Evolutionary conservation across 164 flowering plant species (phyloP), one percentile per base, ranked within the genome.

Genomic region (Berberis vulgaris): DNA sequence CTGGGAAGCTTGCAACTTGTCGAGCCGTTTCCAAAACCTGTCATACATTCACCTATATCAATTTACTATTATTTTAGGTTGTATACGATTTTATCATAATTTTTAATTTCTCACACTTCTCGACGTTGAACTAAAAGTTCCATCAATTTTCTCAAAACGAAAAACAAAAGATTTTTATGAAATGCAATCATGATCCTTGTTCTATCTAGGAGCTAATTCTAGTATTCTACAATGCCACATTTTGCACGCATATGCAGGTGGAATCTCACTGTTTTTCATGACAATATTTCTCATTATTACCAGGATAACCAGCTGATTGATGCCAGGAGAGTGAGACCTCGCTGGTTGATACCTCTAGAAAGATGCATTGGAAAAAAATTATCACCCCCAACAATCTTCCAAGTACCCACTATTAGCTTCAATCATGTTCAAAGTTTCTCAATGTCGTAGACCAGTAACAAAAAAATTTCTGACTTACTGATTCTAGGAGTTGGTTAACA

Each of bases 11-110:
- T 44, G 86, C 91, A 62, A 91, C 90, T 75, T 89, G 95, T 8
- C 82, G 71, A 5, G 98, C 94, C 38, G 98, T 86, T 78, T 89
- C 96, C 67, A 84, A 65, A 2, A 91, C 95, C 98, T 91, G 77
- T 56, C 42, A 50, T 41, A 42, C 7, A 67, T 26, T 26, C 26
- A 26, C 26, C 26, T 26, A 26, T 26, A 26, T 26, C 26, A 26
- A 26, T 26, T 26, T 26, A 26, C 26, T 26, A 26, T 26, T 26
- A 26, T 26, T 26, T 26, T 26, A 26, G 26, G 26, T 26, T 26
- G 26, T 26, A 26, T 26, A 0, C 26, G 26, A 26, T 26, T 26
- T 26, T 26, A 26, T 26, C 26, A 26, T 26, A 26, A 26, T 26
- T 26, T 26, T 26, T 26, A 26, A 26, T 26, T 26, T 26, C 26